Evolutionary conservation across 257 asterid genomes (phyloP).

Genomic region (Gentiana macrophylla): DNA sequence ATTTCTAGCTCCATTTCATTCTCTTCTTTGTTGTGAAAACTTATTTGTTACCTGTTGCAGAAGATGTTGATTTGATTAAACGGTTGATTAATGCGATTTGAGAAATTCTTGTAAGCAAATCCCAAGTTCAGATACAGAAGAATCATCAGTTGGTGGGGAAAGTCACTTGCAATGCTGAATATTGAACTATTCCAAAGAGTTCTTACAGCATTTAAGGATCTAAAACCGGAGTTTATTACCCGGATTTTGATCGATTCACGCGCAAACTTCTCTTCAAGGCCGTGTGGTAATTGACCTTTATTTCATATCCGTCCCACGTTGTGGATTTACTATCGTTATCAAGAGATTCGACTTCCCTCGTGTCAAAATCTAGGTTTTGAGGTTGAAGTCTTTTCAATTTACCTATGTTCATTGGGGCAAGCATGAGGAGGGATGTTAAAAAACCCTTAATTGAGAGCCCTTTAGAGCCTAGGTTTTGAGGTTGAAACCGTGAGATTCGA

Average conservation of each 20-base stretch:
- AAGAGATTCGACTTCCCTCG: no score
- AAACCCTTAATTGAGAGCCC: no score
- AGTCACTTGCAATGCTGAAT: conserved; percentile 39
- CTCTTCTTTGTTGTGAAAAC: conserved; percentile 60
- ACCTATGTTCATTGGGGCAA: no score
- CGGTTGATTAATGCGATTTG: conserved; percentile 50
- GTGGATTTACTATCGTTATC: no score
- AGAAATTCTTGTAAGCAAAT: conserved; percentile 56
- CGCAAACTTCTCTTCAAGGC: conserved; percentile 65
- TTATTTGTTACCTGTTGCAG: conserved; percentile 49
- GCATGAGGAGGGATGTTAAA: no score
- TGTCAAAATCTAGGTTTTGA: no score
- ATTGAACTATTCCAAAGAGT: conserved; percentile 78
- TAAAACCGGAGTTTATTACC: conserved; percentile 76
- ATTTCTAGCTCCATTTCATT: conserved; percentile 60
- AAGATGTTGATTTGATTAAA: conserved; percentile 49
- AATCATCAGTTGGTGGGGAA: conserved; percentile 82
- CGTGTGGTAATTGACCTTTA: conserved; percentile 41
- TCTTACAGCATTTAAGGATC: conserved; percentile 61
- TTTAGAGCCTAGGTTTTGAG: no score
- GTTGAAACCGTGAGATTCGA: no score
- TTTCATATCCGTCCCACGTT: conserved; percentile 1
- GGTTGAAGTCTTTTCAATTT: no score
- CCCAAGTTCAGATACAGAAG: conserved; percentile 35
- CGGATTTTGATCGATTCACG: conserved; percentile 62